A percentile compares a stretch with the other conserved stretches of the same genome.
Evolutionary conservation across 2,329 filamentous ascomycete species (phyloP).

Genomic region (Colletotrichum horii): DNA sequence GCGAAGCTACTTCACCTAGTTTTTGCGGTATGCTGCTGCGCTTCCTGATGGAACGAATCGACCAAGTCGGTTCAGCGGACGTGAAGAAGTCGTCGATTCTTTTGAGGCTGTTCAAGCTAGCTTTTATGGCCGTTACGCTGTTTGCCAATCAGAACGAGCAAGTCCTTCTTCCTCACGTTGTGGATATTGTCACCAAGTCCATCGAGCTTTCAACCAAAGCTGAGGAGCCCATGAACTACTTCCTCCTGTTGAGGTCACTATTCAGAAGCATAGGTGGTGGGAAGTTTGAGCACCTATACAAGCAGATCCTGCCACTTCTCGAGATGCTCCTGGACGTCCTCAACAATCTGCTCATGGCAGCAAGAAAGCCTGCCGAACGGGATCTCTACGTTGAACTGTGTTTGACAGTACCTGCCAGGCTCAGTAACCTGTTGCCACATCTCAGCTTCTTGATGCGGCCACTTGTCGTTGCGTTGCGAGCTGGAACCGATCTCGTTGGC

Average conservation of each 20-base stretch:
- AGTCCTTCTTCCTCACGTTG: slow-evolving; percentile 92
- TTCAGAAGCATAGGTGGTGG: slow-evolving; percentile 97
- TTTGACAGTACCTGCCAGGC: slow-evolving; percentile 89
- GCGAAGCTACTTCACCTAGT: slow-evolving; percentile 94
- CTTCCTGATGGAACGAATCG: slow-evolving; percentile 95
- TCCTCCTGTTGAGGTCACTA: slow-evolving; percentile 86
- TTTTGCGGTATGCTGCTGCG: slow-evolving; percentile 98
- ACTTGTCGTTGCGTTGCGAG: slow-evolving; percentile 90
- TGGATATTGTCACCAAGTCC: slow-evolving; percentile 95
- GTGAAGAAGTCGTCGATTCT: slow-evolving; percentile 93
- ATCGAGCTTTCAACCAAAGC: slow-evolving; percentile 95
- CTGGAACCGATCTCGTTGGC: slow-evolving; percentile 90
- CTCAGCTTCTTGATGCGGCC: slow-evolving; percentile 97
- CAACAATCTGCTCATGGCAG: slow-evolving; percentile 90
- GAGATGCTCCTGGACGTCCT: slow-evolving; percentile 98
- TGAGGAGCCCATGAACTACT: slow-evolving; percentile 99
- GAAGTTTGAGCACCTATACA: slow-evolving; percentile 97
- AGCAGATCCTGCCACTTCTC: slow-evolving; percentile 92
- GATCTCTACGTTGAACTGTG: slow-evolving; percentile 98
- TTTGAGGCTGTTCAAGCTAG: slow-evolving; percentile 93
- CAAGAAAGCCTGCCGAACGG: slow-evolving; percentile 86
- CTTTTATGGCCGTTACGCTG: slow-evolving; percentile 98
- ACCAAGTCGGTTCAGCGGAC: slow-evolving; percentile 91
- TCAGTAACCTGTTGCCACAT: slow-evolving; percentile 95
- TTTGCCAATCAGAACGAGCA: slow-evolving; percentile 96